Percentiles rank a stretch among this genome's conserved stretches.
These are phyloP conservation scores for Penicillium malachiteum DNA, from an alignment of 495 filamentous ascomycete species.

Conservation along the genomic window DNA sequence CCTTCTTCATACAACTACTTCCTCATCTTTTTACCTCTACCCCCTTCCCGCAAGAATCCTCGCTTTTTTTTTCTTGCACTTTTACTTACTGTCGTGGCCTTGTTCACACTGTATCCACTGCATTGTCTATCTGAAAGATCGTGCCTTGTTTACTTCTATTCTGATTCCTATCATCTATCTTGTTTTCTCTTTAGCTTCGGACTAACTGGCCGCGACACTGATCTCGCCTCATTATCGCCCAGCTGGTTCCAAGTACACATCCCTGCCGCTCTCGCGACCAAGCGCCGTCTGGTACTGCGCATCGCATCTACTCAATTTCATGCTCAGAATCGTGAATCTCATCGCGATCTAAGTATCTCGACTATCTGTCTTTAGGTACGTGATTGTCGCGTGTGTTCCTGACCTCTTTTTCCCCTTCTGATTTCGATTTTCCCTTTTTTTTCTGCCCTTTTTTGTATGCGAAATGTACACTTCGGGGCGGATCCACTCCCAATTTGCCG, in stretches of 20 bases:
- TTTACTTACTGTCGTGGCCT: background rate
- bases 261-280: constrained; percentile 34
- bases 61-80: constrained; percentile 1
- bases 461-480: constrained; percentile 21
- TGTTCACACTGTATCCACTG: background rate
- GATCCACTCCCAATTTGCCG: constrained; percentile 30
- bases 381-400: constrained; percentile 11
- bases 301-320: background rate
- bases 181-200: constrained; percentile 2
- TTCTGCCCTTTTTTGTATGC: constrained; percentile 8
- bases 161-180: constrained; percentile 4
- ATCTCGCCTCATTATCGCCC: constrained; percentile 8
- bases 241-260: constrained; percentile 34
- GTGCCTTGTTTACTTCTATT: background rate
- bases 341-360: background rate
- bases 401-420: constrained; percentile 1
- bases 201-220: constrained; percentile 8
- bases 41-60: constrained; percentile 1
- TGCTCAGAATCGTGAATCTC: background rate
- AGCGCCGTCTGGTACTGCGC: constrained; percentile 8
- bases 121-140: constrained; percentile 1
- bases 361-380: constrained; percentile 18
- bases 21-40: background rate
- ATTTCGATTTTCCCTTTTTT: constrained; percentile 5
- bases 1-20: background rate